phyloP scores from a whole-genome alignment of 163 green algal species.

The Chlamydomonas reinhardtii region DNA sequence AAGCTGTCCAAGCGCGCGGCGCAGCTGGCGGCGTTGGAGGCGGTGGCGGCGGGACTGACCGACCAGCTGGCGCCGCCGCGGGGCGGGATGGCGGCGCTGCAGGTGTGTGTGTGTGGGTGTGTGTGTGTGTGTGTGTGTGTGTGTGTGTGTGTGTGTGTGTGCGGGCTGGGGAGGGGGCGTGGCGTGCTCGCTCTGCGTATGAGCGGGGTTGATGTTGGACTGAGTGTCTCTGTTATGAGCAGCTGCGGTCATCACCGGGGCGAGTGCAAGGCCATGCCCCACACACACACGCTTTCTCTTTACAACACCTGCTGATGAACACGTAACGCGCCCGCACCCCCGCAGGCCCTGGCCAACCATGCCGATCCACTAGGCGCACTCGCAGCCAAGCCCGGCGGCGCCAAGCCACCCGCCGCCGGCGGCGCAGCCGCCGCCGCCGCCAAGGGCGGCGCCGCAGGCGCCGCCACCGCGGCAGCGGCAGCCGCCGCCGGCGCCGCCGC shows the following conservation, averaged over 20 bases:
- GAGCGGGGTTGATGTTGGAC: no score
- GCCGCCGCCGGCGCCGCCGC: background rate
- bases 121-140: no score
- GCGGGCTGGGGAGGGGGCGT: no score
- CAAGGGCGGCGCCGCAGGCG: background rate
- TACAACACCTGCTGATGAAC: no score
- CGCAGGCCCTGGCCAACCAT: slow-evolving; percentile 25
- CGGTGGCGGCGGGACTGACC: slow-evolving; percentile 12
- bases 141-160: no score
- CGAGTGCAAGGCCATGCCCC: no score
- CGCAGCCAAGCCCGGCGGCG: background rate
- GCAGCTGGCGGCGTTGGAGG: slow-evolving; percentile 38
- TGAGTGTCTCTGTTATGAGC: no score
- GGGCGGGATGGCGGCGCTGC: background rate
- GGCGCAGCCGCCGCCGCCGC: background rate
- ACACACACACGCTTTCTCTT: no score
- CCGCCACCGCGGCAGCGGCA: background rate
- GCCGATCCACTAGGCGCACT: background rate
- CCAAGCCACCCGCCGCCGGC: background rate
- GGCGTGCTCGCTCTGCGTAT: no score
- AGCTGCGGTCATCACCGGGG: no score
- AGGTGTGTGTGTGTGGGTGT: background rate
- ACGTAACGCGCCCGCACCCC: no score
- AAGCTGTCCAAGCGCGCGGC: background rate
- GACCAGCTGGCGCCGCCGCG: slow-evolving; percentile 27